Evolutionary conservation across 768 basidiomycete genomes (phyloP).

Genomic region (Rhizopogon vinicolor): DNA sequence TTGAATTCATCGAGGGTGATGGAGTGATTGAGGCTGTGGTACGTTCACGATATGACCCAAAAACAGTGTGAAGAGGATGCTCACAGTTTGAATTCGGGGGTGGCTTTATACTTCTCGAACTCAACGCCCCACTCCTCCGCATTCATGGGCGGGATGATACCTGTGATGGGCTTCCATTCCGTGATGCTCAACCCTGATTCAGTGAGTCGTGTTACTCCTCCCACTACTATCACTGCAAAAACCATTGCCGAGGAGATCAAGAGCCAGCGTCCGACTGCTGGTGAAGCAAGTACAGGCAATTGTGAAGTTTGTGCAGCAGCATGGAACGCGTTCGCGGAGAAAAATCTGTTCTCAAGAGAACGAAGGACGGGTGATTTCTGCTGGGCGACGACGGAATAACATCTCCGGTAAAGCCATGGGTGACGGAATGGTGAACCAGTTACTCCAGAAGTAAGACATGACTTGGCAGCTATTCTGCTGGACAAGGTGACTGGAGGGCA

Average conservation of each 20-base stretch:
- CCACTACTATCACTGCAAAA: conserved; percentile 90
- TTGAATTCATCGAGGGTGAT: conserved; percentile 92
- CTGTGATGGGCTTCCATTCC: conserved; percentile 94
- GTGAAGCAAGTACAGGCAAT: conserved; percentile 58
- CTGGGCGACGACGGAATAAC: not conserved
- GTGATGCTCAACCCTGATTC: conserved; percentile 98
- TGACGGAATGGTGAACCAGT: conserved; percentile 2
- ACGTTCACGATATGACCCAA: conserved; percentile 2
- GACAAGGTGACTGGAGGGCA: not conserved
- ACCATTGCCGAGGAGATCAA: conserved; percentile 81
- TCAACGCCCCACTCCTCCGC: conserved; percentile 77
- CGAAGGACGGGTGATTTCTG: conserved; percentile 6
- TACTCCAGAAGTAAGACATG: not conserved
- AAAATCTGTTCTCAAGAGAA: conserved; percentile 30
- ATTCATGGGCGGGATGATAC: conserved; percentile 78
- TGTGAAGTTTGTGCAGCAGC: conserved; percentile 16
- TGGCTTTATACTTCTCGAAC: conserved; percentile 90
- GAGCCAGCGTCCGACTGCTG: conserved; percentile 80
- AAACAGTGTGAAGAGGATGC: conserved; percentile 23
- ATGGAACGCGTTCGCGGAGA: conserved; percentile 30
- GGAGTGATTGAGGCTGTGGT: conserved; percentile 75
- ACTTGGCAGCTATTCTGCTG: not conserved
- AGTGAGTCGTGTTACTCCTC: conserved; percentile 93
- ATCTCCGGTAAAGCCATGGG: conserved; percentile 3
- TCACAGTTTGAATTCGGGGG: conserved; percentile 94